Conservation (phyloP, 2,329 filamentous ascomycete species). For the Xylaria digitata region DNA sequence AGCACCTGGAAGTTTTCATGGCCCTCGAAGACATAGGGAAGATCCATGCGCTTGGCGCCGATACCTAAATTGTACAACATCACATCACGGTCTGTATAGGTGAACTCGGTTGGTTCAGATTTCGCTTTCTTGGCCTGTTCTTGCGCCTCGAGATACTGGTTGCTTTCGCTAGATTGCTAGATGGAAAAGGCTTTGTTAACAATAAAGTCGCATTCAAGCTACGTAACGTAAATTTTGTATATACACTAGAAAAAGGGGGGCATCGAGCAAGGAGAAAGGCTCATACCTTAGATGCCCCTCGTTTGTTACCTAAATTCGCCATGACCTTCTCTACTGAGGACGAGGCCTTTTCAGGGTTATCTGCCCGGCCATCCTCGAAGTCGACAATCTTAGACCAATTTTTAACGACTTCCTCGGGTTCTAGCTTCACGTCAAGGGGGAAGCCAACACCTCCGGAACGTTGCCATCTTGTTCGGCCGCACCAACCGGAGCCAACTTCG, state of each 20-base stretch:
- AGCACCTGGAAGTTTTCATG: constrained; percentile 92
- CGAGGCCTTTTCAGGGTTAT: constrained; percentile 83
- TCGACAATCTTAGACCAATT: constrained; percentile 82
- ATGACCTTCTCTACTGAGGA: constrained; percentile 81
- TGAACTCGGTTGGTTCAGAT: constrained; percentile 74
- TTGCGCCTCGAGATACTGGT: constrained; percentile 79
- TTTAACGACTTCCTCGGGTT: constrained; percentile 83
- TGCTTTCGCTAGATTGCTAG: constrained; percentile 56
- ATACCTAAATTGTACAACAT: constrained; percentile 97
- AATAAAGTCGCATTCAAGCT: constrained; percentile 39
- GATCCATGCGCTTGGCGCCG: constrained; percentile 89
- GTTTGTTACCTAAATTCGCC: constrained; percentile 86
- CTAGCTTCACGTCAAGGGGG: constrained; percentile 84
- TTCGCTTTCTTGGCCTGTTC: constrained; percentile 74
- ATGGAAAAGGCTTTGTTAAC: constrained; percentile 42
- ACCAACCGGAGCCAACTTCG: constrained; percentile 96
- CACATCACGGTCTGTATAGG: constrained; percentile 85
- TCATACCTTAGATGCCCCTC: constrained; percentile 70
- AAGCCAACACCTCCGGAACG: constrained; percentile 89
- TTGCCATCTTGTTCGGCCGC: constrained; percentile 93
- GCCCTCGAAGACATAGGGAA: constrained; percentile 90
- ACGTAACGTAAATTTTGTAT: constrained; percentile 43
- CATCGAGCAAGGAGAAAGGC: constrained; percentile 46
- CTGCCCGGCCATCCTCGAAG: constrained; percentile 88
- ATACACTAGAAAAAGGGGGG: constrained; percentile 40